phyloP scores from a whole-genome alignment of 495 filamentous ascomycete genomes.

The Penicillium maclennaniae region DNA sequence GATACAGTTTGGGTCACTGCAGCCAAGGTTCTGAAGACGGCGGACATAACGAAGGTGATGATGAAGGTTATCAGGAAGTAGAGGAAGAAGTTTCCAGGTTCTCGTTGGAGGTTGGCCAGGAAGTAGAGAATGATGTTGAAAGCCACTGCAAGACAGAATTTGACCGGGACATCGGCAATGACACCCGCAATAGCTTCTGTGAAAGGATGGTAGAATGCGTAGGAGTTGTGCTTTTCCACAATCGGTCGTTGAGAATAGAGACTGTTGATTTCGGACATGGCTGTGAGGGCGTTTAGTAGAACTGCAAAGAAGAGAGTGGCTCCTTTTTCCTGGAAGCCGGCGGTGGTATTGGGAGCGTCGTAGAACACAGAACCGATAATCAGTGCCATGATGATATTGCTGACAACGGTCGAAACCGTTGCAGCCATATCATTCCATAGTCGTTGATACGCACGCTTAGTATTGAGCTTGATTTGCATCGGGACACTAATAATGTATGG shows the following conservation, averaged over 20 bases:
- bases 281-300: conserved; percentile 53
- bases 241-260: conserved; percentile 55
- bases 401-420: conserved; percentile 64
- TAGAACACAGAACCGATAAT: conserved; percentile 83
- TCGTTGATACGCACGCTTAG: conserved; percentile 44
- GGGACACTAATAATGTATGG: conserved; percentile 37
- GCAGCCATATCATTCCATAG: conserved; percentile 67
- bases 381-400: conserved; percentile 68
- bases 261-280: conserved; percentile 52
- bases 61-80: conserved; percentile 51
- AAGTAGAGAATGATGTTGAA: conserved; percentile 55
- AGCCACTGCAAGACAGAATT: conserved; percentile 36
- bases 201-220: conserved; percentile 57
- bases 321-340: conserved; percentile 66
- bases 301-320: conserved; percentile 85
- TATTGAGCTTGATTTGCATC: conserved; percentile 44
- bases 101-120: conserved; percentile 43
- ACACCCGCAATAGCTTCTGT: conserved; percentile 53
- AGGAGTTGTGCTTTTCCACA: conserved; percentile 56
- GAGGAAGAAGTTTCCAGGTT: conserved; percentile 50
- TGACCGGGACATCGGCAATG: conserved; percentile 52
- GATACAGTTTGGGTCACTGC: conserved; percentile 41
- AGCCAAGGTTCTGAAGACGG: conserved; percentile 43
- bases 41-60: conserved; percentile 51
- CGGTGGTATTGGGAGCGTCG: conserved; percentile 57